These are phyloP conservation scores for Marasmius oreades DNA, from an alignment of 1,284 basidiomycete species.

Conservation along the genomic window DNA sequence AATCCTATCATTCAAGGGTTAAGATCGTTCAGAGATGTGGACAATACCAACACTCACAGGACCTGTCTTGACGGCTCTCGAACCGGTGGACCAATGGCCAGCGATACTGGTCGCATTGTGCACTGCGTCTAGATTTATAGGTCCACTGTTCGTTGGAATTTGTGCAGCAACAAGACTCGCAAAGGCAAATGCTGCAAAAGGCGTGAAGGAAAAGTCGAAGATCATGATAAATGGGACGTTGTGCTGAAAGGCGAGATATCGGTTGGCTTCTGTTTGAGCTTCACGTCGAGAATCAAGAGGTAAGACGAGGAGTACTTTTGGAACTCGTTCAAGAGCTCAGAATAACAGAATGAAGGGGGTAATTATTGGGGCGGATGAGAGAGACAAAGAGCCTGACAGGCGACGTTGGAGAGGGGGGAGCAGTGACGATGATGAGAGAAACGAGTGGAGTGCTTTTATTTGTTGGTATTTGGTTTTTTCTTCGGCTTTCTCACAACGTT, in stretches of 20 bases:
- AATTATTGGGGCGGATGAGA: not conserved
- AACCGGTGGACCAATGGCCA: conserved; percentile 87
- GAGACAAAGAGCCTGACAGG: conserved; percentile 1
- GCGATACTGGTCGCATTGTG: conserved; percentile 63
- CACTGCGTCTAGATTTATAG: conserved; percentile 29
- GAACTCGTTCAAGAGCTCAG: not conserved
- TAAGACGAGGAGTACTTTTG: not conserved
- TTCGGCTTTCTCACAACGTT: not conserved
- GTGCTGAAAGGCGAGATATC: not conserved
- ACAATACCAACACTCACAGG: conserved; percentile 53
- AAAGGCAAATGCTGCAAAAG: conserved; percentile 34
- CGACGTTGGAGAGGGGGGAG: not conserved
- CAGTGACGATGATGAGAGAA: conserved; percentile 4
- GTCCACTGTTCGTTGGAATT: conserved; percentile 16
- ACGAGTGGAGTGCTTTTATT: conserved; percentile 14
- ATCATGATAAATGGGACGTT: not conserved
- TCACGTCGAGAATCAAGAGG: not conserved
- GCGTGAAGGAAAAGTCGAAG: conserved; percentile 20
- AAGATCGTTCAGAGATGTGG: not conserved
- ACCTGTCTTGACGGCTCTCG: conserved; percentile 74
- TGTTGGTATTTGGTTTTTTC: not conserved
- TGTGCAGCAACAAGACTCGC: conserved; percentile 36
- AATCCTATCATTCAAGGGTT: conserved; percentile 46
- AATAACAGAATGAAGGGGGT: not conserved
- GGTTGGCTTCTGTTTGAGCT: not conserved